These are phyloP conservation scores for Alternaria arborescens DNA, from an alignment of 2,329 filamentous ascomycete species.

Conservation along the genomic window DNA sequence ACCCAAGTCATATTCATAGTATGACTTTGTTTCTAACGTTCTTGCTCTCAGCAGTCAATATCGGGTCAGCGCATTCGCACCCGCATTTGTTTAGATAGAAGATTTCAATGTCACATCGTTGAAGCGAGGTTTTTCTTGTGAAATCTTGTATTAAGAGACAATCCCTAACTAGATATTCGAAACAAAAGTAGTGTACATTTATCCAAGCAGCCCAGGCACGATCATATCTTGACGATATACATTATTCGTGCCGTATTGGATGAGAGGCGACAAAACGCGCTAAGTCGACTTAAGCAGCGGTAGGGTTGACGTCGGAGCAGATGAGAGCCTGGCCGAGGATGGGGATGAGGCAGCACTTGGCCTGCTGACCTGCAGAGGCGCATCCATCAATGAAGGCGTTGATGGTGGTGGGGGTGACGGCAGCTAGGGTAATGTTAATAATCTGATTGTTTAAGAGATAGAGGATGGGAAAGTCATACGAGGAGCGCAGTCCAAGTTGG, in stretches of 20 bases:
- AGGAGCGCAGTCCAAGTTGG: constrained; percentile 64
- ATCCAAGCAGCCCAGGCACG: background rate
- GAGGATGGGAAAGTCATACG: constrained; percentile 55
- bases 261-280: background rate
- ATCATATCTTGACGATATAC: background rate
- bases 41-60: background rate
- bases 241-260: background rate
- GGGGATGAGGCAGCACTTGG: constrained; percentile 66
- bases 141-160: constrained; percentile 8
- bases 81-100: background rate
- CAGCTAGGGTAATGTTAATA: constrained; percentile 40
- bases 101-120: background rate
- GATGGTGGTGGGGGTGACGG: constrained; percentile 49
- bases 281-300: background rate
- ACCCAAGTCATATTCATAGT: background rate
- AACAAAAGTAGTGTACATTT: constrained; percentile 7
- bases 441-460: background rate
- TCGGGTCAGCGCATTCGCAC: background rate
- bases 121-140: background rate
- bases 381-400: constrained; percentile 59
- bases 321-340: constrained; percentile 55
- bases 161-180: background rate
- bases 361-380: constrained; percentile 61
- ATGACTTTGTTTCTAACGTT: background rate
- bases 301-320: constrained; percentile 44